Evolutionary conservation across 768 basidiomycete genomes (phyloP), one percentile per base, ranked within the genome.

Genomic region (Mrakia blollopis): DNA sequence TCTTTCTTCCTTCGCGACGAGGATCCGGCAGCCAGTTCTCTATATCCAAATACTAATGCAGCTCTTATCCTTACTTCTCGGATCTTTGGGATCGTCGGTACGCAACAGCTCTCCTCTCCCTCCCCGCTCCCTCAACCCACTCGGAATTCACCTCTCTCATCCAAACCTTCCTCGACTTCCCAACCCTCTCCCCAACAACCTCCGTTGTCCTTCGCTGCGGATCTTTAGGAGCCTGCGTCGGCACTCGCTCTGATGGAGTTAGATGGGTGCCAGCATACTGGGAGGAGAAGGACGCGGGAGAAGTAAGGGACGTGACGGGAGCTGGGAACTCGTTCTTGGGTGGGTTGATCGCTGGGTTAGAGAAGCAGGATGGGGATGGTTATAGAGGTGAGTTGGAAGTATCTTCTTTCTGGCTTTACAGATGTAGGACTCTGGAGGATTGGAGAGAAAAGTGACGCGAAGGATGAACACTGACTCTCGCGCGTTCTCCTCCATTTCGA

Each of bases 191-290:
- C 11, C 32, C 63, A 1, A 6, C n/a, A 6, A 35, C 74, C 41
- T 50, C 74, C 32, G 30, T 75, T 44, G 74, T 75, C 63, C 74
- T 75, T 63, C 74, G 74, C 23, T 67, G 63, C 30, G 74, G 74
- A 21, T 35, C 62, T 7, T 23, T 75, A 0, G 74, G 74, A 39
- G 60, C 74, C 18, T 30, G 50, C 65, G 63, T 67, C 18, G 74
- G 74, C 7, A 50, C 65, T 8, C 74, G n/a, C 23, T 30, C 9
- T 6, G 23, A 11, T 13, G 28, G 28, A n/a, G 35, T 75, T 14
- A 41, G 62, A 0, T 65, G 74, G 74, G 65, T 75, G 21, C 74
- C 74, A 1, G 63, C 74, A 21, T 75, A 47, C 47, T 75, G 74
- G 74, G 7, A 28, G n/a, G 62, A 50, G 30, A n/a, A 14, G 4